These are phyloP conservation scores for Tetrahymena borealis DNA, from an alignment of 73 alveolate species.

Conservation along the genomic window DNA sequence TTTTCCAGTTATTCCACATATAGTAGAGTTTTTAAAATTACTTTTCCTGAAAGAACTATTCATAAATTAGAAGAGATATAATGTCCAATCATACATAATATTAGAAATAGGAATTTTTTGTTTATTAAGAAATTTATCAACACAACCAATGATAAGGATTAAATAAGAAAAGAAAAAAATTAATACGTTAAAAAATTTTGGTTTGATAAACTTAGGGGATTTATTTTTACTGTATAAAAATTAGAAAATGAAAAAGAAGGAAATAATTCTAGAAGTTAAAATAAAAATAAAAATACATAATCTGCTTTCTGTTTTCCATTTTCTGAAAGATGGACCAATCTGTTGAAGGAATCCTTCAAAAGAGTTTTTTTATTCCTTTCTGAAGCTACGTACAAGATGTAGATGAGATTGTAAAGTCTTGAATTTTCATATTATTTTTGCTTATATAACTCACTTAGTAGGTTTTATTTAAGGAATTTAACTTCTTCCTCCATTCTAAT, in stretches of 20 bases:
- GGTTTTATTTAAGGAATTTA: background rate
- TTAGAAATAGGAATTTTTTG: background rate
- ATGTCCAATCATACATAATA: no score
- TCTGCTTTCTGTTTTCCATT: background rate
- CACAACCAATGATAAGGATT: no score
- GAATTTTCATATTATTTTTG: background rate
- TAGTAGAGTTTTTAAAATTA: background rate
- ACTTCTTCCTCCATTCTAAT: background rate
- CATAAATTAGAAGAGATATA: background rate
- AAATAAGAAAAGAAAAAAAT: background rate
- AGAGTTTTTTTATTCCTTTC: background rate
- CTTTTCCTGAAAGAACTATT: background rate
- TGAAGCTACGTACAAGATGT: background rate
- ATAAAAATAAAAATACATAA: background rate
- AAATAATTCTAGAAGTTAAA: no score
- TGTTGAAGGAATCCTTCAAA: background rate
- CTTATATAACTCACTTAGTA: background rate
- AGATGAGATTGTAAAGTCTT: background rate
- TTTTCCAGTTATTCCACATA: background rate
- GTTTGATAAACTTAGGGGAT: no score
- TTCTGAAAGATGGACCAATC: background rate
- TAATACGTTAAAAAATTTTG: background rate
- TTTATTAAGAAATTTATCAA: background rate
- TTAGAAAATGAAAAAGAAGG: no score
- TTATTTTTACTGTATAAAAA: no score